phyloP scores from a whole-genome alignment of 768 basidiomycete species.

The Lyophyllum shimeji region DNA sequence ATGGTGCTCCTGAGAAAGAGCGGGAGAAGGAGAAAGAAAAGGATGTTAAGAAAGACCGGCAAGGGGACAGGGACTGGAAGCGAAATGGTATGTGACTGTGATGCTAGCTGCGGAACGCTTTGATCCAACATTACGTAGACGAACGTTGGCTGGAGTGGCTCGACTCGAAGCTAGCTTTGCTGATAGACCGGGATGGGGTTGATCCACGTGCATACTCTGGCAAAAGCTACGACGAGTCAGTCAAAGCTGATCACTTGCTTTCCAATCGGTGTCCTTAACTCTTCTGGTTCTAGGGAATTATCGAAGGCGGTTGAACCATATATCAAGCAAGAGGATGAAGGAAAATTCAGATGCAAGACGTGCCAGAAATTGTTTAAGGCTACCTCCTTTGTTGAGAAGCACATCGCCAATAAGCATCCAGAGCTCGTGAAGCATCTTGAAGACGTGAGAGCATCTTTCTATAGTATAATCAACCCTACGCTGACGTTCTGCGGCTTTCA shows the following conservation, averaged over 20 bases:
- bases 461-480: constrained; percentile 2
- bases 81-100: constrained; percentile 57
- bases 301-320: constrained; percentile 73
- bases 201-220: constrained; percentile 90
- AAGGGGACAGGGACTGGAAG: constrained; percentile 44
- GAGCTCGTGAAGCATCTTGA: constrained; percentile 83
- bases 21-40: constrained; percentile 37
- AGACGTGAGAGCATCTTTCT: constrained; percentile 53
- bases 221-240: constrained; percentile 85
- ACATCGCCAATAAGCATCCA: constrained; percentile 92
- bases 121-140: constrained; percentile 43
- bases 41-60: constrained; percentile 24
- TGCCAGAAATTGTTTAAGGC: constrained; percentile 99
- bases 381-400: constrained; percentile 95
- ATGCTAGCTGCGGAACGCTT: not conserved
- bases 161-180: constrained; percentile 79
- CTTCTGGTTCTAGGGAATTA: constrained; percentile 58
- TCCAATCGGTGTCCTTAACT: not conserved
- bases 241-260: constrained; percentile 3
- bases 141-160: constrained; percentile 89
- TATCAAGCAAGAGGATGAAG: constrained; percentile 95
- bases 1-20: constrained; percentile 34
- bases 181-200: constrained; percentile 75
- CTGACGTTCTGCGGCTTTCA: constrained; percentile 28
- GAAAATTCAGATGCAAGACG: constrained; percentile 94